Conservation (phyloP, 306 rosid genomes). For the Medicago ruthenica region DNA sequence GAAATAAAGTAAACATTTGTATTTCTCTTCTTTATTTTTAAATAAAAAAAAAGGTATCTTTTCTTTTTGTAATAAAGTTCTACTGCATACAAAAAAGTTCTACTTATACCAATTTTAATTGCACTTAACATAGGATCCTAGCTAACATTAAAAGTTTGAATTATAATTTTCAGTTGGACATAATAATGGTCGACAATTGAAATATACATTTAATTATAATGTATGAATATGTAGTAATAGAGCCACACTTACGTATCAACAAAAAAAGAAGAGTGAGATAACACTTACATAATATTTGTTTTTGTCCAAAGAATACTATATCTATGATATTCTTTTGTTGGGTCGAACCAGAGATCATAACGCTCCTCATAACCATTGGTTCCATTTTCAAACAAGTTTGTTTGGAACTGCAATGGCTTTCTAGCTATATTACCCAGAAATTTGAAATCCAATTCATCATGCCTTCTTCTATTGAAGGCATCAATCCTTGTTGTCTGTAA, state of each 20-base stretch:
- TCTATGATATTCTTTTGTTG: constrained; percentile 71
- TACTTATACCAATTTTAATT: not conserved
- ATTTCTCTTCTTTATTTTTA: too few relatives aligned
- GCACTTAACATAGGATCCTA: constrained; percentile 14
- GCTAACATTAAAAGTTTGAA: constrained; percentile 14
- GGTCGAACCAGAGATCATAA: constrained; percentile 93
- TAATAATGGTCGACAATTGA: not conserved
- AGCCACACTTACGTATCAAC: too few relatives aligned
- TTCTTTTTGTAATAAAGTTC: too few relatives aligned
- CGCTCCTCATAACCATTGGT: constrained; percentile 97
- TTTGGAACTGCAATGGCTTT: constrained; percentile 95
- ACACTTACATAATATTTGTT: constrained; percentile 63
- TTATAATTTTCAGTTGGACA: constrained; percentile 7
- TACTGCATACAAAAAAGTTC: too few relatives aligned
- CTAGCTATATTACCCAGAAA: constrained; percentile 81
- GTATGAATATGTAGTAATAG: not conserved
- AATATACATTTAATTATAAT: not conserved
- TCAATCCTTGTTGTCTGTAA: constrained; percentile 87
- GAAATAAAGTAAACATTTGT: too few relatives aligned
- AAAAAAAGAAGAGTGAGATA: too few relatives aligned
- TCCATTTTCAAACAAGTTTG: constrained; percentile 89
- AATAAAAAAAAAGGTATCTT: too few relatives aligned
- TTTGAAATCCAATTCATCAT: constrained; percentile 94
- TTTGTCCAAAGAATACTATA: constrained; percentile 95
- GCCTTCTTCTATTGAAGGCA: constrained; percentile 70